Evolutionary conservation across 202 grass and related monocot species (phyloP), one percentile per base, ranked within the genome.

Genomic region (Zoysia matrella): DNA sequence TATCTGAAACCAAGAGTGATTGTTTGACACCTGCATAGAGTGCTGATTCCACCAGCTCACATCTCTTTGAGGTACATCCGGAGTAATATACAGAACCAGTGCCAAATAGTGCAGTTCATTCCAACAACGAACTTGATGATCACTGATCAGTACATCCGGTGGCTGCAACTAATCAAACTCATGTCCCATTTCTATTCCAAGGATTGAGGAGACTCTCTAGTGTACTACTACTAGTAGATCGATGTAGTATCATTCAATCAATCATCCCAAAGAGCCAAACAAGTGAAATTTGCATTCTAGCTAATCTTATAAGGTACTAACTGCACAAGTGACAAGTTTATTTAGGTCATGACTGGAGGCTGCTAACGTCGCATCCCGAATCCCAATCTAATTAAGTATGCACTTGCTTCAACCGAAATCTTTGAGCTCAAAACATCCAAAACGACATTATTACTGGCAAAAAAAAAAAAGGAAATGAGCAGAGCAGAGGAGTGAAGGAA

Each of bases 251-350:
- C 66, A 82, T 43, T 75, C 61, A 82, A 71, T 80, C 61, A 45
- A 30, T 53, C 46, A 83, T 61, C 53, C 14, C 2, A 46, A 8
- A 5, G 30, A 36, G 30, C 30, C 30, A 36, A 36, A 36, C 44
- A 72, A 46, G 74, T 45, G 79, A 50, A 75, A 51, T 10, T 18
- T 18, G 49, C 69, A 62, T 41, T 86, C 58, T 63, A 70, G 11
- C 74, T 41, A 86, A 55, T 62, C 3, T 50, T 5, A 78, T 82
- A 41, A 74, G 6, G 15, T 4, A 11, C 11, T 13, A 11, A 41
- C 1, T 4, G 2, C 39, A 10, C 8, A 82, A 56, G 8, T 36
- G 42, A n/a, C 65, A 46, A 42, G 50, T 54, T 54, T 22, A 53
- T 53, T 53, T 53, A 53, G 18, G 6, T 22, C 49, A 51, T 76